Base-by-base conservation (phyloP, 1,284 basidiomycete species). In the Retiboletus flavoniger region DNA sequence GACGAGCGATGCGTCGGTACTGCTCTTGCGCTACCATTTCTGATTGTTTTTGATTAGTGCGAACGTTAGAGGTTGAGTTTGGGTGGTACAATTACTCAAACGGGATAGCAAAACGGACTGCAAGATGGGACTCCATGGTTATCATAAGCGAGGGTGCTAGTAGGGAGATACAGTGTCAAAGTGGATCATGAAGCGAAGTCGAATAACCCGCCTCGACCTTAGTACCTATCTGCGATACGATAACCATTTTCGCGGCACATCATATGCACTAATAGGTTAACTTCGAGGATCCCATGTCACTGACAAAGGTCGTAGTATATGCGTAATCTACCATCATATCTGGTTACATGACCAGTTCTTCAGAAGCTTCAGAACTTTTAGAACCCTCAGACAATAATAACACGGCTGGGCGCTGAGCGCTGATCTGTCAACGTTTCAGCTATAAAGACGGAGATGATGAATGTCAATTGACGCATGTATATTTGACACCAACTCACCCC, bases 1-100 rank as follows among this genome's bases (percentile, higher is more conserved):
- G 56, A 77, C 67, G 16, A 70, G 70, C 58, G 67, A 59, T 1
- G 79, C 83, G 7, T 74, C 70, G 1, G 75, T 28, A 3, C 7
- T 9, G 26, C 26, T 28, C 26, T 87, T 59, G 71, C 69, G 16
- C 35, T 81, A 84, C 60, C 81, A 83, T 57, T 65, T 85, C 57
- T 24, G 24, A 24, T 24, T 5, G 24, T 24, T 24, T 24, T 80
- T 78, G 19, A 72, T 80, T 50, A 13, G 3, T 21, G 13, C 19
- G 39, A 19, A 17, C 8, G 11, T 38, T 10, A 9, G 17, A 3
- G 9, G 10, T 19, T 10, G 9, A 19, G 9, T n/a, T 11, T 10
- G 36, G 11, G n/a, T 38, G 36, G 17, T 38, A 10, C 17, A 19
- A 10, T 3, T 24, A 3, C 24, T 24, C 3, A 19, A 19, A 38